phyloP scores from a whole-genome alignment of 352 stramenopile genomes.

The Paralagenidium karlingii region DNA sequence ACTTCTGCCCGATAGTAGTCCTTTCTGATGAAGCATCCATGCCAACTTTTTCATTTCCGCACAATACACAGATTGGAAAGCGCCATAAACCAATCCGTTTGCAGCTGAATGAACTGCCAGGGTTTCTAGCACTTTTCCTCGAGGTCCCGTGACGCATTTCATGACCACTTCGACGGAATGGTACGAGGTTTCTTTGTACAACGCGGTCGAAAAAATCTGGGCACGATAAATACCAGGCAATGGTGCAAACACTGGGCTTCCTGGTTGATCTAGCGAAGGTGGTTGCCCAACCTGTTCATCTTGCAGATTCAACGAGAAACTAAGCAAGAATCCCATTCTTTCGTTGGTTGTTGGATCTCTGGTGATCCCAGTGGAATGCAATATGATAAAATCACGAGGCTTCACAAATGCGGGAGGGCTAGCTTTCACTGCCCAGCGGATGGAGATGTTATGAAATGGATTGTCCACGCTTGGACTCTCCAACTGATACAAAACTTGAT shows the following conservation, averaged over 20 bases:
- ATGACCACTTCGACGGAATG: constrained; percentile 50
- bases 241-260: no score
- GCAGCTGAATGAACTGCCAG: constrained; percentile 27
- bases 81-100: constrained; percentile 25
- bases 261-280: no score
- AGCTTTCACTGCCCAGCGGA: constrained; percentile 57
- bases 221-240: no score
- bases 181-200: constrained; percentile 37
- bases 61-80: no score
- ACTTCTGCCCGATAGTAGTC: no score
- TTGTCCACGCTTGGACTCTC: constrained; percentile 17
- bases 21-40: constrained; percentile 6
- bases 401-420: constrained; percentile 35
- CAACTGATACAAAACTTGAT: constrained; percentile 24
- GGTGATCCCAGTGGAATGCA: constrained; percentile 35
- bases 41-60: constrained; percentile 3
- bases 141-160: constrained; percentile 33
- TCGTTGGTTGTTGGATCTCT: constrained; percentile 20
- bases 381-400: constrained; percentile 43
- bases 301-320: no score
- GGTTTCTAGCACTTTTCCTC: constrained; percentile 23
- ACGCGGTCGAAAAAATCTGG: no score
- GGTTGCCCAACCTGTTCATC: no score
- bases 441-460: constrained; percentile 25
- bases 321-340: constrained; percentile 41